phyloP scores from a whole-genome alignment of 176 grass and related monocot genomes.

The Otatea glauca region DNA sequence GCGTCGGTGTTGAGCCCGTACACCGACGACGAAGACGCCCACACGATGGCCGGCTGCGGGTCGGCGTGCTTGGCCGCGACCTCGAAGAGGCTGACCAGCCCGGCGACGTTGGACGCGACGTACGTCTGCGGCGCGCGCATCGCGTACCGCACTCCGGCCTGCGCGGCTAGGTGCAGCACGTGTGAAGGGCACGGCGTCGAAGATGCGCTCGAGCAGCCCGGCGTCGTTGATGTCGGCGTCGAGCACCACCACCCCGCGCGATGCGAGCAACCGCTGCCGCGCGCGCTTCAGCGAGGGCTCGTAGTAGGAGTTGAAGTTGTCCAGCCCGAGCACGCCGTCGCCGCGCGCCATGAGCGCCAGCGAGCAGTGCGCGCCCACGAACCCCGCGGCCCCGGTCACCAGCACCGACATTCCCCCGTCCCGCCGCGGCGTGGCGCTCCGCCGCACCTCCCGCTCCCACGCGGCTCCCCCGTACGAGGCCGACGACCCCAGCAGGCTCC shows the following conservation, averaged over 20 bases:
- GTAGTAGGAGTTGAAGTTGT: conserved; percentile 98
- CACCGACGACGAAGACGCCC: conserved; percentile 95
- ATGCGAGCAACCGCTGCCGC: conserved; percentile 65
- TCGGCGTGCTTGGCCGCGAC: conserved; percentile 70
- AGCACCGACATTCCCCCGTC: conserved; percentile 70
- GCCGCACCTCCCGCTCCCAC: conserved; percentile 59
- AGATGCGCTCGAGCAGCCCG: conserved; percentile 55
- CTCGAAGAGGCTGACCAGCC: conserved; percentile 77
- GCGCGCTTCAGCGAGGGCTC: conserved; percentile 83
- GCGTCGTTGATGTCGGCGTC: conserved; percentile 88
- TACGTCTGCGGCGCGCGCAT: conserved; percentile 84
- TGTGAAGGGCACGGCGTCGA: conserved; percentile 71
- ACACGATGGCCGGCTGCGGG: conserved; percentile 90
- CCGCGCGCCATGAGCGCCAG: conserved; percentile 74
- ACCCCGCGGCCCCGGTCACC: conserved; percentile 75
- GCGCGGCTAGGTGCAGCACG: conserved; percentile 94
- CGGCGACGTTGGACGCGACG: conserved; percentile 92
- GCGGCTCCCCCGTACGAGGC: conserved; percentile 47
- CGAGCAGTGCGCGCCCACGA: conserved; percentile 87
- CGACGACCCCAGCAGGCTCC: conserved; percentile 62
- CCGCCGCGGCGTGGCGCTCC: conserved; percentile 58
- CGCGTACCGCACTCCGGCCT: conserved; percentile 90
- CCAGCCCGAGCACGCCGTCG: conserved; percentile 88
- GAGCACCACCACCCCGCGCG: conserved; percentile 62
- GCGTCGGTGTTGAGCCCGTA: conserved; percentile 82